Evolutionary conservation across 1,284 basidiomycete species (phyloP), one percentile per base, ranked within the genome.

Genomic region (Agroathelia rolfsii): DNA sequence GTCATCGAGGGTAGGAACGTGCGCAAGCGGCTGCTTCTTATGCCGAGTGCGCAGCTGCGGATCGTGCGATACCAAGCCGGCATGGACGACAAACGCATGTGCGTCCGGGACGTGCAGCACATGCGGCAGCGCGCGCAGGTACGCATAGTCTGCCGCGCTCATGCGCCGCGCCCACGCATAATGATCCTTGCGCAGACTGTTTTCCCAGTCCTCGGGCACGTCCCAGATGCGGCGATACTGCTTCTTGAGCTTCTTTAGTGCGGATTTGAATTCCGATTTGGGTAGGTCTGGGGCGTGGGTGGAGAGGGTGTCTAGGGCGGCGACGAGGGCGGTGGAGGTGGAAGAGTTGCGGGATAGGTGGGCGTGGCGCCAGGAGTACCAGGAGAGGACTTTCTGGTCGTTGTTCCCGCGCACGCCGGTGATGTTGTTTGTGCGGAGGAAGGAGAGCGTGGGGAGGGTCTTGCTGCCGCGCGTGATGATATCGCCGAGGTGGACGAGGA

Each of bases 401-500:
- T 94, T 86, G 50, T 95, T 95, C 0, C 90, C 90, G 24, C 90
- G 73, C 4, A 93, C 85, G 11, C 85, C 87, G 17, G 63, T 64
- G 19, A 80, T 59, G 35, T 74, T 67, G 47, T 78, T 53, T 7
- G 56, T 47, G 2, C 74, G 56, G 64, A 90, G 66, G 54, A 72
- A 85, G 10, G 63, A 53, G 8, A 93, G 54, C 12, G 84, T 68
- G 11, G 71, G 61, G 35, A 79, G 56, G 0, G 84, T 82, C 33
- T 64, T 61, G 0, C 68, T 53, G 7, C 76, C 78, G 52, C 85
- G 92, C 11, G 81, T 64, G 13, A 86, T 49, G 15, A 92, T 61
- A 50, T 95, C 90, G 8, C 90, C 90, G 17, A 78, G 66, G 45
- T 88, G 81, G 16, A 94, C 59, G 19, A 95, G 59, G 2, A 66